Evolutionary conservation across 2,329 filamentous ascomycete species (phyloP).

Genomic region (Decorospora gaudefroyi): DNA sequence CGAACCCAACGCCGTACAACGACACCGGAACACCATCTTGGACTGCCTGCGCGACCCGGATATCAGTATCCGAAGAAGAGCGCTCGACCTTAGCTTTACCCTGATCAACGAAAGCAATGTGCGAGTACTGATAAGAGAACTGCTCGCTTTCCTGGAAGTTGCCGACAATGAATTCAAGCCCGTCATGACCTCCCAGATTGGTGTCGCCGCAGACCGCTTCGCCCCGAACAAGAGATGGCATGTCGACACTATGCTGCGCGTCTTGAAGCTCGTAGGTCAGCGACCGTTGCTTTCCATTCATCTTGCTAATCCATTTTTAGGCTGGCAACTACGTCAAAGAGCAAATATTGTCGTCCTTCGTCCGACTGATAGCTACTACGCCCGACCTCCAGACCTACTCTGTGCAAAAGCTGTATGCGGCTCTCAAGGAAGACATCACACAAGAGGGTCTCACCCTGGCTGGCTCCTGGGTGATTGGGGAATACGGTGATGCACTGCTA

Average conservation of each 20-base stretch:
- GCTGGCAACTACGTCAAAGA: conserved; percentile 98
- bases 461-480: conserved; percentile 95
- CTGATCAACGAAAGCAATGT: conserved; percentile 97
- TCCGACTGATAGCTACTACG: conserved; percentile 91
- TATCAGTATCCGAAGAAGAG: conserved; percentile 93
- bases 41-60: conserved; percentile 96
- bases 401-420: conserved; percentile 89
- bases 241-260: conserved; percentile 94
- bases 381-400: conserved; percentile 95
- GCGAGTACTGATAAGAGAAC: conserved; percentile 86
- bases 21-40: conserved; percentile 95
- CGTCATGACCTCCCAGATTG: conserved; percentile 97
- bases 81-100: conserved; percentile 97
- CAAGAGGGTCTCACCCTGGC: conserved; percentile 94
- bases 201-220: conserved; percentile 93
- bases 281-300: neutral
- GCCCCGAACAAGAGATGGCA: conserved; percentile 98
- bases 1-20: conserved; percentile 94
- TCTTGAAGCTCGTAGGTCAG: conserved; percentile 69
- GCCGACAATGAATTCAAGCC: conserved; percentile 99
- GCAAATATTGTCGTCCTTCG: conserved; percentile 94
- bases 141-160: conserved; percentile 93
- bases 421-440: conserved; percentile 93
- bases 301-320: conserved; percentile 29
- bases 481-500: conserved; percentile 91